phyloP scores from a whole-genome alignment of 208 protist genomes.

The Acanthamoeba royreba region DNA sequence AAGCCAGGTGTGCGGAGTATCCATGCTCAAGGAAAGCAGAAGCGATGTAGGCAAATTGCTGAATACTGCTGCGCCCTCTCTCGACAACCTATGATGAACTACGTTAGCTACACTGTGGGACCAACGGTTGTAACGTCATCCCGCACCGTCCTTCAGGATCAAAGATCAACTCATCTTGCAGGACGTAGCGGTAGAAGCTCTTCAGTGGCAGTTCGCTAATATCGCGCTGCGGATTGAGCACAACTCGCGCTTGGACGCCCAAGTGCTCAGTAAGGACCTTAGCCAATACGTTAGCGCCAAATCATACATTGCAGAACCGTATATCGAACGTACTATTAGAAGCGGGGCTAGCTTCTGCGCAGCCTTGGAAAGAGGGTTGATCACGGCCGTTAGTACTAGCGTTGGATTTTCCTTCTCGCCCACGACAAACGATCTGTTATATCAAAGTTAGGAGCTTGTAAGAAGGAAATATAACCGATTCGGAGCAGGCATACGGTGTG shows the following conservation, averaged over 20 bases:
- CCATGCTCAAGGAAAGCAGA: conserved; percentile 83
- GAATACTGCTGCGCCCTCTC: conserved; percentile 73
- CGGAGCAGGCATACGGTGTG: background rate
- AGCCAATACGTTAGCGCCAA: no score
- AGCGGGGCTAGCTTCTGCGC: conserved; percentile 87
- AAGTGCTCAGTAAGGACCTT: conserved; percentile 23
- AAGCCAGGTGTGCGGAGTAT: conserved; percentile 88
- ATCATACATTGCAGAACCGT: no score
- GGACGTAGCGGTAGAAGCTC: conserved; percentile 89
- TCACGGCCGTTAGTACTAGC: conserved; percentile 65
- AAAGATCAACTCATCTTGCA: conserved; percentile 77
- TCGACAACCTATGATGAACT: conserved; percentile 71
- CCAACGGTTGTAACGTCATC: no score
- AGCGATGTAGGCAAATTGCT: conserved; percentile 54
- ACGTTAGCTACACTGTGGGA: no score
- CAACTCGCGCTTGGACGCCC: conserved; percentile 35
- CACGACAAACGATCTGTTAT: background rate
- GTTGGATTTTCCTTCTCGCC: background rate
- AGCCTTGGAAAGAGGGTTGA: conserved; percentile 86
- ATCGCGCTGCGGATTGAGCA: conserved; percentile 60
- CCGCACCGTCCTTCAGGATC: conserved; percentile 65
- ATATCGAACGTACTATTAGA: conserved; percentile 73
- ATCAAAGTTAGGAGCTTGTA: background rate
- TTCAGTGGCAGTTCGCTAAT: conserved; percentile 85
- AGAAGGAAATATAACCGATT: no score